phyloP scores from a whole-genome alignment of 2,329 filamentous ascomycete species.

The Aspergillus fischeri region DNA sequence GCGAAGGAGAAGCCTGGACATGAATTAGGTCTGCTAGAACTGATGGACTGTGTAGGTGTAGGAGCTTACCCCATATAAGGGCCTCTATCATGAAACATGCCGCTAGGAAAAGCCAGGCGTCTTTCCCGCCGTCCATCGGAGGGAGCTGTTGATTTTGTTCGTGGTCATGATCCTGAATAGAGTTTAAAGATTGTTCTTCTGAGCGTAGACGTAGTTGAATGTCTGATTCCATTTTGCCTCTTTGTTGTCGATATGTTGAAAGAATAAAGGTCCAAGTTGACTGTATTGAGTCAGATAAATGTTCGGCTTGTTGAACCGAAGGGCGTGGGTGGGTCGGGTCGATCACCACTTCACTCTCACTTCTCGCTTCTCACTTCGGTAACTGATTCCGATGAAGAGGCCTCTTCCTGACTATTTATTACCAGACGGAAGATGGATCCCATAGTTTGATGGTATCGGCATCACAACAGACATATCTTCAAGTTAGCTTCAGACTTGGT shows the following conservation, averaged over 20 bases:
- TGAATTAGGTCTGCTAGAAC: background rate
- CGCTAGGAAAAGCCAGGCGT: conserved; percentile 46
- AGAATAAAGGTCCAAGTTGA: background rate
- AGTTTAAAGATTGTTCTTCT: background rate
- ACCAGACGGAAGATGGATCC: no score
- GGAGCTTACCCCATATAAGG: conserved; percentile 49
- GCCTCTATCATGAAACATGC: conserved; percentile 52
- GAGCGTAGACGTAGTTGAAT: background rate
- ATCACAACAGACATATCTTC: no score
- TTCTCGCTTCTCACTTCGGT: no score
- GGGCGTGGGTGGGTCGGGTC: conserved; percentile 10
- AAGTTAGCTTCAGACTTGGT: no score
- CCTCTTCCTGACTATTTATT: no score
- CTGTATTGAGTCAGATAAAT: background rate
- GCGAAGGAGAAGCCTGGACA: conserved; percentile 60
- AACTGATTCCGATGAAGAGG: no score
- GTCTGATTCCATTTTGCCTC: background rate
- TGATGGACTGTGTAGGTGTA: background rate
- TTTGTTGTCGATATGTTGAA: background rate
- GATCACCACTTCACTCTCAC: no score
- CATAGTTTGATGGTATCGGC: no score
- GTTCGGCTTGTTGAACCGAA: background rate
- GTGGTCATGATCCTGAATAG: background rate
- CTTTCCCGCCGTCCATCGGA: conserved; percentile 35
- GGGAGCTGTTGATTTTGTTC: conserved; percentile 22